Evolutionary conservation across 495 filamentous ascomycete genomes (phyloP).

Genomic region (Penicillium atrosanguineum): DNA sequence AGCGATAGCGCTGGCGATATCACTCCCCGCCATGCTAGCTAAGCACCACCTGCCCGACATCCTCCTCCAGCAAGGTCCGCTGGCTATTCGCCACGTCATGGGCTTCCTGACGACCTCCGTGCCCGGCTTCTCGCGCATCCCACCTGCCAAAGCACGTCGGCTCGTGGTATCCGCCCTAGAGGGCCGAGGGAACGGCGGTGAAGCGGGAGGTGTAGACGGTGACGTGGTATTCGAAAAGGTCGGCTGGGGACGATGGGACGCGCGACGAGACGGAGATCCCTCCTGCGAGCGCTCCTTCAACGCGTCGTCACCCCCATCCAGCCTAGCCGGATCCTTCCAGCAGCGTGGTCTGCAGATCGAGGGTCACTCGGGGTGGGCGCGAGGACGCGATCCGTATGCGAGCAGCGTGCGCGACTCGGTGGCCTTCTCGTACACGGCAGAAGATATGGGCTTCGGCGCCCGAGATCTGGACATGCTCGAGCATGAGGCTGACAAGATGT

Average conservation of each 20-base stretch:
- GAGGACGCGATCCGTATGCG: conserved; percentile 47
- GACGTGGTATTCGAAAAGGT: conserved; percentile 94
- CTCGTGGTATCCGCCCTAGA: conserved; percentile 84
- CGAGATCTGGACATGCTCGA: conserved; percentile 68
- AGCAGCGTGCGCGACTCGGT: conserved; percentile 68
- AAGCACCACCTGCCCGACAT: conserved; percentile 91
- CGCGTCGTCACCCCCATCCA: conserved; percentile 45
- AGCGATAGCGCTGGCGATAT: conserved; percentile 75
- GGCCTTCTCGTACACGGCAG: conserved; percentile 66
- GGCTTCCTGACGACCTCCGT: conserved; percentile 88
- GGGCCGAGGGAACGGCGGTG: conserved; percentile 61
- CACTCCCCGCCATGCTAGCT: conserved; percentile 79
- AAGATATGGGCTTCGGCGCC: conserved; percentile 44
- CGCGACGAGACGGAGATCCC: conserved; percentile 66
- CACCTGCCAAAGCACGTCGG: conserved; percentile 86
- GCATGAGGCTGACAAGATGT: conserved; percentile 95
- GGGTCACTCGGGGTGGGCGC: conserved; percentile 42
- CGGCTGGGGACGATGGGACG: conserved; percentile 96
- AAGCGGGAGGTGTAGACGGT: conserved; percentile 61
- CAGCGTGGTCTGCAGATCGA: conserved; percentile 66
- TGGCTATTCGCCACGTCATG: conserved; percentile 94
- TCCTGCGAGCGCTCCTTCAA: conserved; percentile 37
- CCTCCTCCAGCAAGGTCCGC: conserved; percentile 79
- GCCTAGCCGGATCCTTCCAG: conserved; percentile 49
- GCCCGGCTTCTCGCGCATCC: conserved; percentile 87